Evolutionary conservation across 2,329 filamentous ascomycete genomes (phyloP), one percentile per base, ranked within the genome.

Genomic region (Coniochaeta sp.): DNA sequence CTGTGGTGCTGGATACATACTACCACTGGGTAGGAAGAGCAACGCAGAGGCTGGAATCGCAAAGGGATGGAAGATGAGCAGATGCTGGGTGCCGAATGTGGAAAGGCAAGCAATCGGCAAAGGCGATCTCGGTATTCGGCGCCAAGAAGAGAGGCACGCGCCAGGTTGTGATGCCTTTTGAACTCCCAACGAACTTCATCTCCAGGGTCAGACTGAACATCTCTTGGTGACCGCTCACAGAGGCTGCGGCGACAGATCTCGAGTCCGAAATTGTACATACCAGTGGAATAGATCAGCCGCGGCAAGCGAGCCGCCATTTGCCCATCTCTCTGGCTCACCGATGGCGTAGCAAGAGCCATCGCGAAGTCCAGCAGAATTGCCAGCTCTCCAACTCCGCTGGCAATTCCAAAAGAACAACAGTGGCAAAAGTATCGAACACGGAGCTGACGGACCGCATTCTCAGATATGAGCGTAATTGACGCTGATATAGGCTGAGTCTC

Each of bases 401-500:
- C 33, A 9, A 38, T 38, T 38, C 18, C 33, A 38, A 12, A 22
- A 13, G 33, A 16, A 22, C n/a, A 46, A 46, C 22, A 46, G 24
- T 46, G 42, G 42, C 42, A 46, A 46, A n/a, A n/a, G 42, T 27
- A 30, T 18, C 12, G 12, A 18, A 28, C 20, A 18, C 22, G 26
- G 42, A 46, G 24, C 42, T 14, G 42, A 46, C 42, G 33, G 33
- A 38, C 42, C 22, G 42, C 13, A 46, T 8, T 30, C n/a, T 26
- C 22, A 46, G 12, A 28, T 30, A 46, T 46, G 42, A 46, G n/a
- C 3, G 26, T 6, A 10, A 8, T 46, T 3, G n/a, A 16, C 5
- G 42, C 42, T 46, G 40, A 45, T 46, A 46, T 46, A 46, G 42
- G 20, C 42, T 46, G 42, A 46, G 12, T n/a, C n/a, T 26, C 22